Conservation (phyloP, 208 protist species). For the Leishmania amazonensis region DNA sequence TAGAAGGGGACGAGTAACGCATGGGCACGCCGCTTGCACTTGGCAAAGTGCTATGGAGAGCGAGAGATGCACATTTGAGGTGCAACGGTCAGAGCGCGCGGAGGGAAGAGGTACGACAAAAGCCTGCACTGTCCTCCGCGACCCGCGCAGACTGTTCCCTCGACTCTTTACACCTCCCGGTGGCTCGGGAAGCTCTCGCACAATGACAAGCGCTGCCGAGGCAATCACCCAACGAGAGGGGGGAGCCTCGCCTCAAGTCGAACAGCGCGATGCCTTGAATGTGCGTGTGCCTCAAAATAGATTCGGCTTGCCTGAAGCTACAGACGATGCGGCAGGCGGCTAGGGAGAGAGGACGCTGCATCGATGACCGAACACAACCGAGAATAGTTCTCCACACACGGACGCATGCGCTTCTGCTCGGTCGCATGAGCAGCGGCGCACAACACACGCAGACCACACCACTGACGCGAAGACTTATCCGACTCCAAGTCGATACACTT, state of each 20-base stretch:
- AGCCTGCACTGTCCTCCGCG: neutral
- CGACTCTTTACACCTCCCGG: neutral
- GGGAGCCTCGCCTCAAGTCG: neutral
- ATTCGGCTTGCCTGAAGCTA: neutral
- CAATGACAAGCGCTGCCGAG: neutral
- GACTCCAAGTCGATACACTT: constrained; percentile 23
- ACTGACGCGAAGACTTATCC: constrained; percentile 25
- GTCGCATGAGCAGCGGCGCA: neutral
- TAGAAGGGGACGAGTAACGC: too few species aligned
- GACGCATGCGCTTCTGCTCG: neutral
- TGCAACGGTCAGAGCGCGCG: neutral
- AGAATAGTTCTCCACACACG: neutral
- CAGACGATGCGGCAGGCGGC: neutral
- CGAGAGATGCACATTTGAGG: neutral
- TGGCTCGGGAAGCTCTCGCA: neutral
- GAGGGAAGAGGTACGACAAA: neutral
- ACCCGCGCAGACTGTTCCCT: neutral
- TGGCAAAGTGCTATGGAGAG: neutral
- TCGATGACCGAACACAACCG: neutral
- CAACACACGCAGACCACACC: neutral
- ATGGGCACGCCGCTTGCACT: neutral
- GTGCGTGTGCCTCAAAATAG: neutral
- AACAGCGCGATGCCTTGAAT: neutral
- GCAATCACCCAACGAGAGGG: neutral
- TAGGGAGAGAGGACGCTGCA: neutral